phyloP scores from a whole-genome alignment of 2,329 filamentous ascomycete species.

The Aspergillus neoniger region DNA sequence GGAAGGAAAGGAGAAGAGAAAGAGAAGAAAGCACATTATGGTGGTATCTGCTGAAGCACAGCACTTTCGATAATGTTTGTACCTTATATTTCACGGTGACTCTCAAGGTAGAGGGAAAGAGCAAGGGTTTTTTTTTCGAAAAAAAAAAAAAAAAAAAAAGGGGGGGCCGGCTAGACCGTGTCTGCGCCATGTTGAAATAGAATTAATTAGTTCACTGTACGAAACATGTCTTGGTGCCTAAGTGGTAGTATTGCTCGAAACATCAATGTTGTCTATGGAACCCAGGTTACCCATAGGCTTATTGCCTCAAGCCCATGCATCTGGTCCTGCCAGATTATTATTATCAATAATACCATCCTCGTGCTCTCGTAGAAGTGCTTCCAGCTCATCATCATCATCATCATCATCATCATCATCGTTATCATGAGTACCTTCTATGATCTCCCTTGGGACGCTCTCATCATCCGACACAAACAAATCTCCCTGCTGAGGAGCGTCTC shows the following conservation, averaged over 20 bases:
- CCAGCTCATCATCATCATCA: slow-evolving; percentile 51
- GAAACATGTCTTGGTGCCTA: neutral
- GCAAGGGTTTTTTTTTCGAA: neutral
- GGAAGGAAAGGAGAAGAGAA: neutral
- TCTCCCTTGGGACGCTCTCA: neutral
- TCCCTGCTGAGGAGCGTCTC: neutral
- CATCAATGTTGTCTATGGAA: neutral
- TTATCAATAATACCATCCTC: slow-evolving; percentile 20
- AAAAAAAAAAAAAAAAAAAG: neutral
- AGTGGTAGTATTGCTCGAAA: neutral
- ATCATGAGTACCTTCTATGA: slow-evolving; percentile 6
- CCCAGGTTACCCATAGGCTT: neutral
- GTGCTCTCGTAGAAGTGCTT: slow-evolving; percentile 57
- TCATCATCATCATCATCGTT: slow-evolving; percentile 17
- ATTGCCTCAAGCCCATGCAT: neutral
- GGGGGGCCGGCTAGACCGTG: neutral
- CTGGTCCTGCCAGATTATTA: neutral
- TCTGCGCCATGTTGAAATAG: neutral
- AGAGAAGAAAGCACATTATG: too few species aligned
- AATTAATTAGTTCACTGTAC: neutral
- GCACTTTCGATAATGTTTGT: too few species aligned
- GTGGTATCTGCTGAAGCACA: too few species aligned
- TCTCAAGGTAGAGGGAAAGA: neutral
- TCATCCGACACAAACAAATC: slow-evolving; percentile 1
- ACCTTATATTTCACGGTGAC: too few species aligned